Conservation (phyloP, 768 basidiomycete species). For the Russula emetica region DNA sequence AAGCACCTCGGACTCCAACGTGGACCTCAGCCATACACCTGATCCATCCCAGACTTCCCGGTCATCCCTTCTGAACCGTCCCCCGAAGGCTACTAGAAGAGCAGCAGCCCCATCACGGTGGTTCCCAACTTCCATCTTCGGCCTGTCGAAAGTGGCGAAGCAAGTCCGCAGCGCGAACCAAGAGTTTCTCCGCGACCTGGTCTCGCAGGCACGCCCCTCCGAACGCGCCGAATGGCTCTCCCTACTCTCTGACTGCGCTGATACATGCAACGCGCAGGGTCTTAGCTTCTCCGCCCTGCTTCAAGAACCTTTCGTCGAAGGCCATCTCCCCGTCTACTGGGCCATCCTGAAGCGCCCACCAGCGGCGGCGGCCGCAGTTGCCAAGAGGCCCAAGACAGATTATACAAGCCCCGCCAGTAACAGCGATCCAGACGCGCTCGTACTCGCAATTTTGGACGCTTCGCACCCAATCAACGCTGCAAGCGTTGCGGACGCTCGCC, state of each 20-base stretch:
- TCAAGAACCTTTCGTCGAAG: slow-evolving; percentile 61
- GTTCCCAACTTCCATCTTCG: slow-evolving; percentile 23
- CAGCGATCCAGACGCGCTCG: slow-evolving; percentile 30
- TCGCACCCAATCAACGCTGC: slow-evolving; percentile 42
- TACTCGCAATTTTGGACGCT: slow-evolving; percentile 51
- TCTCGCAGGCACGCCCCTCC: slow-evolving; percentile 37
- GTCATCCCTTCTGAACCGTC: no score
- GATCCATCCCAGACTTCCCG: background rate
- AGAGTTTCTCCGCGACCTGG: slow-evolving; percentile 35
- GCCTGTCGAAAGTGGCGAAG: slow-evolving; percentile 27
- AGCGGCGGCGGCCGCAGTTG: no score
- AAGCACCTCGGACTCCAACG: slow-evolving; percentile 2
- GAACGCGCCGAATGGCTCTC: slow-evolving; percentile 31
- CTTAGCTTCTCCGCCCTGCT: slow-evolving; percentile 52
- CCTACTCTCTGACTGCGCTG: slow-evolving; percentile 59
- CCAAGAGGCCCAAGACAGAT: no score
- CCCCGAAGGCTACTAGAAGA: no score
- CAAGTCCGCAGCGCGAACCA: slow-evolving; percentile 24
- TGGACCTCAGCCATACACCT: background rate
- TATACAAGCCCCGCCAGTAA: background rate
- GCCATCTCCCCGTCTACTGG: slow-evolving; percentile 69
- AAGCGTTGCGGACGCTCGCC: slow-evolving; percentile 58
- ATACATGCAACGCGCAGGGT: slow-evolving; percentile 49
- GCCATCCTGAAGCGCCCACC: slow-evolving; percentile 55
- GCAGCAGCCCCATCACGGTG: no score